Base-by-base conservation (phyloP, 345 rosid species). In the Raphanus raphanistrum region DNA sequence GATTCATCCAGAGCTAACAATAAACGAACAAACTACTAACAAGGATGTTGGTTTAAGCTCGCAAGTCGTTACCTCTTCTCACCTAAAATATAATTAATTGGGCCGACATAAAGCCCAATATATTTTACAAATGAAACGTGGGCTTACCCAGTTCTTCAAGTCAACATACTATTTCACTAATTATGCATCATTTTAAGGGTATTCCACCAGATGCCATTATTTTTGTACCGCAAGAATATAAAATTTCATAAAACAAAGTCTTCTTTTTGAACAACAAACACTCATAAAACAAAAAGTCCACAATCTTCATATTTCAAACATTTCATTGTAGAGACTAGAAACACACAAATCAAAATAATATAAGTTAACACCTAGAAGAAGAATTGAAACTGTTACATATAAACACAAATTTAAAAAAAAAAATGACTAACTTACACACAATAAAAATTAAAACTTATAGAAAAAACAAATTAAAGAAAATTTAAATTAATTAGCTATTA, bases 101-200 rank as follows among this genome's bases (percentile, higher is more conserved):
- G 75, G 66, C 66, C 66, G 3, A 4, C 1, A 9, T 27, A 12
- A 63, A 41, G 76, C 80, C 76, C 80, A 70, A 38, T 54, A 26
- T 0, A 1, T 3, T 5, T 38, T 41, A 17, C 41, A 27, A 2
- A 15, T 16, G 2, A 4, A 6, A 0, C 25, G 12, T 70, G 80
- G 80, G 80, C 75, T 70, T 70, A 11, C 3, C 48, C 48, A 41
- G 48, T 41, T 41, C 48, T 10, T 41, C 13, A 38, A 1, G 3
- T 8, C 3, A 41, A 41, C 4, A 2, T 10, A 3, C 48, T 9
- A 0, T 35, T 38, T 38, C 13, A 38, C 45, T 15, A 43, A 43
- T 0, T 43, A 43, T 12, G 15, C 15, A 43, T 43, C 50, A 43
- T 43, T 5, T 41, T 11, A 11, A 41, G 48, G 13, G 4, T 41